Conservation (phyloP, 805 yeast genomes). For the Starmera caribaea region DNA sequence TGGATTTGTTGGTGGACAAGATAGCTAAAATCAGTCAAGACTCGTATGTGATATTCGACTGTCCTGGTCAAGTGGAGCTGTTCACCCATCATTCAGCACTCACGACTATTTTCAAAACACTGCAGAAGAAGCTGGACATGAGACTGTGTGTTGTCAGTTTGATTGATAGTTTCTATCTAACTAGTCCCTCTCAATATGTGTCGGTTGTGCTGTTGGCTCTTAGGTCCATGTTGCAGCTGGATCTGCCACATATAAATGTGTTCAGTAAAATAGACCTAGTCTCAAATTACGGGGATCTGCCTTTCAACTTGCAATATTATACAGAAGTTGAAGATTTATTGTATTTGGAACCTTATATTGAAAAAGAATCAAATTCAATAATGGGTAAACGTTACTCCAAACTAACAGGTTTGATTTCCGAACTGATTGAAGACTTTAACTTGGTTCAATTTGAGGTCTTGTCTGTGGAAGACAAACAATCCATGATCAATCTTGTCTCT, state of each 20-base stretch:
- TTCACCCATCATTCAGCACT: slow-evolving; percentile 85
- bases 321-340: slow-evolving; percentile 85
- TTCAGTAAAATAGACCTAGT: slow-evolving; percentile 84
- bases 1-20: slow-evolving; percentile 49
- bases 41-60: slow-evolving; percentile 71
- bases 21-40: slow-evolving; percentile 47
- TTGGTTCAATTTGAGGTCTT: slow-evolving; percentile 83
- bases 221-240: slow-evolving; percentile 87
- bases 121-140: slow-evolving; percentile 57
- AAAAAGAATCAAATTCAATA: slow-evolving; percentile 60
- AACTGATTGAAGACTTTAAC: slow-evolving; percentile 78
- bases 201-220: slow-evolving; percentile 72
- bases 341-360: slow-evolving; percentile 56
- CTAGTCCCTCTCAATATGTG: slow-evolving; percentile 83
- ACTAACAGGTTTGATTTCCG: slow-evolving; percentile 70
- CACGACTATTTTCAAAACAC: slow-evolving; percentile 49
- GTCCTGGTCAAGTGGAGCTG: slow-evolving; percentile 95
- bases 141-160: slow-evolving; percentile 79
- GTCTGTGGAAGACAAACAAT: slow-evolving; percentile 82
- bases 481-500: slow-evolving; percentile 77
- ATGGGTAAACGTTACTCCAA: slow-evolving; percentile 52
- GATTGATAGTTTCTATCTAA: slow-evolving; percentile 72
- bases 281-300: slow-evolving; percentile 66
- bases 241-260: slow-evolving; percentile 88
- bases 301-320: slow-evolving; percentile 76